These are phyloP conservation scores for Capsella bursapastoris DNA, from an alignment of 345 rosid species.

Conservation along the genomic window DNA sequence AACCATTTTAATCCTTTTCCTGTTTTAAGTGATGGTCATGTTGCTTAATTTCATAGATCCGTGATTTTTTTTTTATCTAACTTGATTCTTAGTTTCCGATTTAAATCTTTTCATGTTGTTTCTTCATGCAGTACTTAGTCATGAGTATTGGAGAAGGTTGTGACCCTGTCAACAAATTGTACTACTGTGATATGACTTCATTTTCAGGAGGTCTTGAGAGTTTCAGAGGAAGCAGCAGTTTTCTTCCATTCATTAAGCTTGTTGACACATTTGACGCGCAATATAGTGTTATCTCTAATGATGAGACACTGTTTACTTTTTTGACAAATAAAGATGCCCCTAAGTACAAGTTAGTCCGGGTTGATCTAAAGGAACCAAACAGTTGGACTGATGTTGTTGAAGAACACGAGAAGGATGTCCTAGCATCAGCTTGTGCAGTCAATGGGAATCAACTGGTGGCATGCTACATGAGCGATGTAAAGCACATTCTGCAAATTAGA, in stretches of 20 bases:
- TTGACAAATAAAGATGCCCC: conserved; percentile 85
- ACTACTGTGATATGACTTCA: conserved; percentile 73
- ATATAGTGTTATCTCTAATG: conserved; percentile 73
- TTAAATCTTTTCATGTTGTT: conserved; percentile 17
- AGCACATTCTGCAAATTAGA: conserved; percentile 76
- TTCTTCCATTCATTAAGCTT: conserved; percentile 79
- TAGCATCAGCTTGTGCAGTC: conserved; percentile 70
- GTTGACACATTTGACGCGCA: conserved; percentile 71
- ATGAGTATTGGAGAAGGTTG: conserved; percentile 60
- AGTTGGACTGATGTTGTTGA: conserved; percentile 75
- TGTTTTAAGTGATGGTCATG: not conserved
- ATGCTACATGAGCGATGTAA: conserved; percentile 88
- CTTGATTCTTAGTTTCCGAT: not conserved
- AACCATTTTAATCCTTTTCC: conserved; percentile 1
- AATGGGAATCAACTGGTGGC: conserved; percentile 70
- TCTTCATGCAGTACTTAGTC: conserved; percentile 71
- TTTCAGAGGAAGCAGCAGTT: conserved; percentile 54
- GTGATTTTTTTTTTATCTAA: conserved; percentile 18
- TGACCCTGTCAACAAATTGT: conserved; percentile 87
- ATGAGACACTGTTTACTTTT: conserved; percentile 76
- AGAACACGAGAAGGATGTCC: conserved; percentile 81
- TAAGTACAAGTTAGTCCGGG: conserved; percentile 79
- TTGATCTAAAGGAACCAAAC: conserved; percentile 76
- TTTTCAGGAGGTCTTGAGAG: conserved; percentile 73
- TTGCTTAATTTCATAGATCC: not conserved